Conservation (phyloP, 2,329 filamentous ascomycete species). For the Colletotrichum abscissum region DNA sequence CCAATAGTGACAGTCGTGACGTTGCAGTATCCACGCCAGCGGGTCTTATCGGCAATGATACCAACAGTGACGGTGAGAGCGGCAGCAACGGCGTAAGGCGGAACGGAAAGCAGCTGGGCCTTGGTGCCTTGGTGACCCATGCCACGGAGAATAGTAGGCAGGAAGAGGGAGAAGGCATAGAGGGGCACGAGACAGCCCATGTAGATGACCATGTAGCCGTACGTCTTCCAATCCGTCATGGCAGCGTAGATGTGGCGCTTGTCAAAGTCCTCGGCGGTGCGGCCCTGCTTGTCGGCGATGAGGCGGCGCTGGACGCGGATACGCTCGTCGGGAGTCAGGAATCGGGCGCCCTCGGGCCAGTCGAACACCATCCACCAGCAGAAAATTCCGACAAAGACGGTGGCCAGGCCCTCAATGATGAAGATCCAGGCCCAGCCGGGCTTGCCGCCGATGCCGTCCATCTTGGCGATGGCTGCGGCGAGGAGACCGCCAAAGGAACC, state of each 20-base stretch:
- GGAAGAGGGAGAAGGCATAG: constrained; percentile 65
- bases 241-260: constrained; percentile 77
- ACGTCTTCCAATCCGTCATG: constrained; percentile 83
- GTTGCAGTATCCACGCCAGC: constrained; percentile 74
- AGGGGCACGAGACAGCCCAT: constrained; percentile 61
- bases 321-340: constrained; percentile 75
- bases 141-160: constrained; percentile 65
- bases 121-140: constrained; percentile 46
- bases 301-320: constrained; percentile 75
- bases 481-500: constrained; percentile 80
- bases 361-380: constrained; percentile 83
- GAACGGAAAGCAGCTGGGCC: constrained; percentile 68
- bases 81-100: constrained; percentile 70
- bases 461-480: constrained; percentile 74
- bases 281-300: constrained; percentile 74
- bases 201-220: constrained; percentile 59
- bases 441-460: constrained; percentile 67
- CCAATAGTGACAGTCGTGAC: constrained; percentile 71
- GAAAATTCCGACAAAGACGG: constrained; percentile 71
- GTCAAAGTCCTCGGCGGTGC: constrained; percentile 77
- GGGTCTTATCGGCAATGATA: constrained; percentile 73
- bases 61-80: constrained; percentile 72
- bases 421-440: constrained; percentile 72
- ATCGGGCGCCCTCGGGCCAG: constrained; percentile 79
- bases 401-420: constrained; percentile 75